Evolutionary conservation across 257 asterid genomes (phyloP), one percentile per base, ranked within the genome.

Genomic region (Cynanchum wilfordii): DNA sequence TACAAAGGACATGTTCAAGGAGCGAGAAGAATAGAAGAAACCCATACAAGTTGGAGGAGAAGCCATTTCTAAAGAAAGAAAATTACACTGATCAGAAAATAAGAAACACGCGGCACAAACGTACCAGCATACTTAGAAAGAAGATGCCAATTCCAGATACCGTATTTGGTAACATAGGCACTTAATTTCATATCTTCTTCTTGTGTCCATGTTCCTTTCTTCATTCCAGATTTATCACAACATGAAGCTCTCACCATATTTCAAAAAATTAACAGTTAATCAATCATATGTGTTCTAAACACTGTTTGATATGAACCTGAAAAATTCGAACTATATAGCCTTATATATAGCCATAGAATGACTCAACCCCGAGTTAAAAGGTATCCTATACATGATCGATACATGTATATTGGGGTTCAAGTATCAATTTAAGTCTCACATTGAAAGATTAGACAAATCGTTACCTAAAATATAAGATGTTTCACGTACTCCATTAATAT

Each of bases 201-300:
- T 17, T 80, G 80, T 58, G 85, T 85, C 92, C 92, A 87, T 0
- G 86, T 82, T 4, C 92, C 88, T 65, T 79, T 87, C 75, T 77
- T 87, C 75, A 80, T 3, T 54, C 90, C 87, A 74, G 81, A 78
- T 36, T 62, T 64, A 49, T 81, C 82, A 62, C 78, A 68, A 60
- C 17, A 65, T 3, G 84, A 76, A 51, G 78, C 72, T 54, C 82
- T 71, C 73, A 75, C 84, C 84, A 81, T 75, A 3, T n/a, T 50
- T 50, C n/a, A 50, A 20, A 50, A n/a, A 50, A 3, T 1, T 16
- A 20, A 5, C 2, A 50, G 15, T 50, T 36, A 36, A 36, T 36
- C 40, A 6, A 7, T 13, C 2, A 5, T n/a, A n/a, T n/a, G n/a
- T n/a, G n/a, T n/a, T n/a, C n/a, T n/a, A n/a, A n/a, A n/a, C n/a